phyloP scores from a whole-genome alignment of 148 eudicot genomes.

The Beta vulgaris region DNA sequence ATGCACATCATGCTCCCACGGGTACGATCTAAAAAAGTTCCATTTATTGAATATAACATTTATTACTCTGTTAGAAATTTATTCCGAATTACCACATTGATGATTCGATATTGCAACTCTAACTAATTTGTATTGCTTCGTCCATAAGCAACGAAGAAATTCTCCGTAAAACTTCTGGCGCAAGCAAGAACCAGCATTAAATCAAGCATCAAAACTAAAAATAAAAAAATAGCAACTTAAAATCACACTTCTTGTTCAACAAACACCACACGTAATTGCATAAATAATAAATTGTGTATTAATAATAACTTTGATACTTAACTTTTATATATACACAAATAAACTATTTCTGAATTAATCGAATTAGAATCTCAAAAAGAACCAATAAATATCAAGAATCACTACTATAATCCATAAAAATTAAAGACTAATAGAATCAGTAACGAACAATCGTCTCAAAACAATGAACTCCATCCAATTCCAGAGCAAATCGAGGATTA shows the following conservation, averaged over 20 bases:
- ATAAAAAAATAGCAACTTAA: too few relatives aligned
- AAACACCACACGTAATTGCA: not conserved
- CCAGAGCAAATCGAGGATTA: slow-evolving; percentile 41
- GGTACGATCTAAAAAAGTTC: too few relatives aligned
- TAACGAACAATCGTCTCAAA: slow-evolving; percentile 43
- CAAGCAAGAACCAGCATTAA: not conserved
- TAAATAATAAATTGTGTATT: not conserved
- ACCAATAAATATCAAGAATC: not conserved
- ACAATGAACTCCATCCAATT: slow-evolving; percentile 46
- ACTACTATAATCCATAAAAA: not conserved
- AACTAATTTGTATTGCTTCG: not conserved
- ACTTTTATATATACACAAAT: too few relatives aligned
- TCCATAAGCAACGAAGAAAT: not conserved
- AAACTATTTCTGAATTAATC: not conserved
- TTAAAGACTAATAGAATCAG: not conserved
- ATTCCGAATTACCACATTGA: too few relatives aligned
- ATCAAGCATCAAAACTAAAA: not conserved
- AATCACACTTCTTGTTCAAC: not conserved
- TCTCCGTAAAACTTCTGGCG: not conserved
- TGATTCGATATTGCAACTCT: not conserved
- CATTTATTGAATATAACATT: too few relatives aligned
- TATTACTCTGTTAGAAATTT: too few relatives aligned
- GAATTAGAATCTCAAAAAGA: not conserved
- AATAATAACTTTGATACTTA: too few relatives aligned
- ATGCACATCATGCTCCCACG: too few relatives aligned